Conservation (phyloP, 1,139 yeast genomes). For the Saccharomyces hybrid region DNA sequence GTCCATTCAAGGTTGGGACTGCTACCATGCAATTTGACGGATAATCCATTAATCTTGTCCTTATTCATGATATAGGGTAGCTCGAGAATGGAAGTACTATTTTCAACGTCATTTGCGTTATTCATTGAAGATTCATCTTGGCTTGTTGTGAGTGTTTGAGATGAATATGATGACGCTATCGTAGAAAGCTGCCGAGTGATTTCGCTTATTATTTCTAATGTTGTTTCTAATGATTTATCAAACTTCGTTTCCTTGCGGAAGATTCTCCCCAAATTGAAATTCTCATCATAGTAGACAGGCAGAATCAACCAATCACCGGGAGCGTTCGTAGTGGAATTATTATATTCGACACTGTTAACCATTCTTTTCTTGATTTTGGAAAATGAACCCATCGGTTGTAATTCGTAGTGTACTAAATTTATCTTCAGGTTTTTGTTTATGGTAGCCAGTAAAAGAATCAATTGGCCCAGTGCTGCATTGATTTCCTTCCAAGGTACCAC, state of each 20-base stretch:
- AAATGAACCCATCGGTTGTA: conserved; percentile 80
- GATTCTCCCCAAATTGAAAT: conserved; percentile 32
- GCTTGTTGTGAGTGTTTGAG: neutral
- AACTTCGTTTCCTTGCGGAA: conserved; percentile 29
- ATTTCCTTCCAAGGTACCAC: conserved; percentile 84
- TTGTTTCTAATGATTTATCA: conserved; percentile 28
- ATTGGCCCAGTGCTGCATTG: conserved; percentile 88
- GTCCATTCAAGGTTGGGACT: conserved; percentile 80
- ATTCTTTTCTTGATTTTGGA: conserved; percentile 58
- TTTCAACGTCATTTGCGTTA: neutral
- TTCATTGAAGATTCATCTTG: neutral
- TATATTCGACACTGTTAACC: neutral
- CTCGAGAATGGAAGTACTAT: conserved; percentile 29
- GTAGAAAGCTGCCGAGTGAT: conserved; percentile 10
- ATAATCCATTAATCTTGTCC: conserved; percentile 72
- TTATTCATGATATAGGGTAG: conserved; percentile 60
- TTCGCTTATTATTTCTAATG: conserved; percentile 21
- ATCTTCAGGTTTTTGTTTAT: conserved; percentile 52
- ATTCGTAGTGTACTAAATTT: conserved; percentile 49
- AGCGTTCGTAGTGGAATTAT: neutral
- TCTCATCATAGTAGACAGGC: conserved; percentile 20
- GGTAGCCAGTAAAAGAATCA: conserved; percentile 62
- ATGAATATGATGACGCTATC: neutral
- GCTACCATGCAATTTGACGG: conserved; percentile 60
- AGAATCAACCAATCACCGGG: neutral